These are phyloP conservation scores for Fagopyrum homotropicum DNA, from an alignment of 148 eudicot genomes.

Conservation along the genomic window DNA sequence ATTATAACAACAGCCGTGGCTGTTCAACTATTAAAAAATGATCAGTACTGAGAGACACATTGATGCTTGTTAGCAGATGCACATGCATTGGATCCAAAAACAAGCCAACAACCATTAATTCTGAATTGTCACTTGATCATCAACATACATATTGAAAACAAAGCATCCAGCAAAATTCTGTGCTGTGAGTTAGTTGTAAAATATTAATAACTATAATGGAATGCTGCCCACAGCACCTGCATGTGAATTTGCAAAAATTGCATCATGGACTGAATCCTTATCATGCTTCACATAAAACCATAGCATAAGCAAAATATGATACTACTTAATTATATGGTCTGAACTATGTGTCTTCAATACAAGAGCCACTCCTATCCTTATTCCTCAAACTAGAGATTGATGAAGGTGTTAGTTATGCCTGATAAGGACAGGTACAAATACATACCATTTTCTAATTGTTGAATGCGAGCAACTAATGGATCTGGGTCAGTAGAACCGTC, in stretches of 20 bases:
- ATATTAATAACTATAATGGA: too few species aligned
- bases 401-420: background rate
- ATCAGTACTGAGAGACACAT: background rate
- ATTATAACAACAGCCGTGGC: background rate
- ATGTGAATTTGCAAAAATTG: background rate
- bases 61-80: background rate
- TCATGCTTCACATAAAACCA: background rate
- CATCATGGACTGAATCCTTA: background rate
- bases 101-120: background rate
- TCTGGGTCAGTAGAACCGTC: conserved; percentile 35
- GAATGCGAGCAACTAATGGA: conserved; percentile 58
- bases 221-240: background rate
- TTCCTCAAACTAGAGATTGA: background rate
- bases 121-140: background rate
- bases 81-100: background rate
- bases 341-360: background rate
- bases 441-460: conserved; percentile 67
- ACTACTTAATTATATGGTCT: background rate
- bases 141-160: background rate
- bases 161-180: background rate
- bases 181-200: background rate
- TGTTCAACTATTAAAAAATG: too few species aligned
- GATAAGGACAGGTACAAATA: background rate
- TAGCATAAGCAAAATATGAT: background rate
- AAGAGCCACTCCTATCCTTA: background rate